Evolutionary conservation across 495 filamentous ascomycete species (phyloP), one percentile per base, ranked within the genome.

Genomic region (Pseudotulostoma volvatum): DNA sequence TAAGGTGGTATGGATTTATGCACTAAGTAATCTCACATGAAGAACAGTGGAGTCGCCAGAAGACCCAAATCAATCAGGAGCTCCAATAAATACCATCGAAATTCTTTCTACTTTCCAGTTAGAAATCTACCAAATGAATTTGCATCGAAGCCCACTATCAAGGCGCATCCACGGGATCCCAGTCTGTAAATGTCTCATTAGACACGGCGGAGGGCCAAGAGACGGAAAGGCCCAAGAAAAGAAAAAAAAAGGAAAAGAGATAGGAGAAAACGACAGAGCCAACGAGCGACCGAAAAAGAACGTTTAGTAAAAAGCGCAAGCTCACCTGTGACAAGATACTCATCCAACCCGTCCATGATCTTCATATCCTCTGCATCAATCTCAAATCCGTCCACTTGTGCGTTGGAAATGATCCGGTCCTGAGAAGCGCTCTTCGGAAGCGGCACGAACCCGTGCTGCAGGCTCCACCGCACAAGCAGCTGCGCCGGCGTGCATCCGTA

Each of bases 371-470:
- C 68, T 31, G 59, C 57, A 4, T 59, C 64, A 47, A 86, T 70
- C 31, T 70, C 61, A 47, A 85, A 83, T 19, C 68, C 64, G 16
- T 68, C 79, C n/a, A 80, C 64, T 39, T 77, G 57, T 3, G 68
- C 75, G 53, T 84, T 85, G 32, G 70, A 63, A 9, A 66, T 52
- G 25, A 86, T 74, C 16, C 79, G 63, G 14, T 73, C 70, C 14
- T 65, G 60, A 42, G 64, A 73, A 28, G 70, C 66, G 33, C 76
- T 81, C 67, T 87, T 87, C 14, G 81, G 81, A 43, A 87, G 58
- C 30, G 77, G 70, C 8, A 85, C 74, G 60, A 75, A 80, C 15
- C 67, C 74, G 47, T 85, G 74, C 58, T 85, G 81, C 43, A 72
- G 40, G 18, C 64, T 60, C 45, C 71, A 74, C 44, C 70, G 55